Conservation (phyloP, 140 eudicot genomes). For the Senecio squalidus region DNA sequence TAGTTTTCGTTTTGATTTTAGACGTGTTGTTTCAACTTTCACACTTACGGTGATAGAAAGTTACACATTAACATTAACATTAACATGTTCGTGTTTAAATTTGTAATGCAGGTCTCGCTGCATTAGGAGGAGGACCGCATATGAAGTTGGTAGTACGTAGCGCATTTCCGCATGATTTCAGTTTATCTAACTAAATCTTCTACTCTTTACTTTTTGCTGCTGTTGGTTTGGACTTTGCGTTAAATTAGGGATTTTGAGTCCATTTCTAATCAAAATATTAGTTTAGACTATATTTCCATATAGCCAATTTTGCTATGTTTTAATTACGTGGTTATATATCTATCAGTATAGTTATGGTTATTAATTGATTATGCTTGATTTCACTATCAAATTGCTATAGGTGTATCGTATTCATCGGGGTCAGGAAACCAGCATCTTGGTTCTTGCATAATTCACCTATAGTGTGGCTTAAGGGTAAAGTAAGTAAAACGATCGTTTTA, state of each 20-base stretch:
- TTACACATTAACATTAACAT: no score
- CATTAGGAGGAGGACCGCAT: slow-evolving; percentile 62
- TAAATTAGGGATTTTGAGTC: slow-evolving; percentile 54
- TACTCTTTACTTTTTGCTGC: slow-evolving; percentile 73
- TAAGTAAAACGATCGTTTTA: no score
- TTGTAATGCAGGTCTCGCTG: slow-evolving; percentile 64
- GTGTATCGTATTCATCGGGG: not conserved
- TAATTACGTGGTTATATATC: not conserved
- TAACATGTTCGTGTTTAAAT: slow-evolving; percentile 9
- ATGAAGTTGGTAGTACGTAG: slow-evolving; percentile 46
- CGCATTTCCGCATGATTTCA: slow-evolving; percentile 55
- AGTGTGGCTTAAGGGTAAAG: no score
- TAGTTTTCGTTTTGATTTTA: no score
- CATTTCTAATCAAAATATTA: slow-evolving; percentile 59
- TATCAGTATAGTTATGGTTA: not conserved
- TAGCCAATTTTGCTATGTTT: not conserved
- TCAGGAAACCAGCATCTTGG: no score
- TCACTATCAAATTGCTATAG: not conserved
- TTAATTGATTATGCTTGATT: not conserved
- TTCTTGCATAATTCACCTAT: no score
- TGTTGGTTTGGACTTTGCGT: slow-evolving; percentile 71
- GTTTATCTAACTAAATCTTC: slow-evolving; percentile 52
- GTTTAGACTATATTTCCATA: not conserved
- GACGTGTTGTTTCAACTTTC: no score
- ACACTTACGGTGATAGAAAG: no score